Percentiles rank a stretch among this genome's conserved stretches.
Conservation (phyloP, 192 early-diverging fungal species). For the Linnemannia elongata region DNA sequence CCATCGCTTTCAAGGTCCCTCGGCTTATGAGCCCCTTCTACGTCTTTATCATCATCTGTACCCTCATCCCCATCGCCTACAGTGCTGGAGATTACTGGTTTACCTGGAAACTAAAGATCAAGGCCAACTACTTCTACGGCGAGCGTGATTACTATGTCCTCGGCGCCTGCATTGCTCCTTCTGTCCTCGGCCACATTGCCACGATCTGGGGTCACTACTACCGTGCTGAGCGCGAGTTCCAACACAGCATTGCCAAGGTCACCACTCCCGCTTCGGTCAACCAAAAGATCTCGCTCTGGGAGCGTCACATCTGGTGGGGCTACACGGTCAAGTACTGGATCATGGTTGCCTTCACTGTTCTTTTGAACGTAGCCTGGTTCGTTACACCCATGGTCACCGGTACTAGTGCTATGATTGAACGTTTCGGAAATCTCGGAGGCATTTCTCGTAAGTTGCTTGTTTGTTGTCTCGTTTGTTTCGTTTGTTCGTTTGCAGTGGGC, state of each 20-base stretch:
- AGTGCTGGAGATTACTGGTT: constrained; percentile 38
- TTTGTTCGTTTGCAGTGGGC: background rate
- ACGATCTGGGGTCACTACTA: constrained; percentile 57
- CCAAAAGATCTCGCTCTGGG: constrained; percentile 56
- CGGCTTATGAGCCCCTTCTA: constrained; percentile 31
- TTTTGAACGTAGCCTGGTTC: constrained; percentile 40
- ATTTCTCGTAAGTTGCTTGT: constrained; percentile 41
- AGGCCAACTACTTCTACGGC: constrained; percentile 27
- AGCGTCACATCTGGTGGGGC: constrained; percentile 51
- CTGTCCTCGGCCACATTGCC: constrained; percentile 39
- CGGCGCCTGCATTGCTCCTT: constrained; percentile 35
- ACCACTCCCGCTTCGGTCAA: constrained; percentile 40
- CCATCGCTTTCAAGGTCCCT: constrained; percentile 24
- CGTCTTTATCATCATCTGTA: constrained; percentile 36
- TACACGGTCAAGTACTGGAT: constrained; percentile 57
- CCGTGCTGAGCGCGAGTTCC: constrained; percentile 54
- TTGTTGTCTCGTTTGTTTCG: background rate
- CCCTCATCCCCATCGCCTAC: constrained; percentile 43
- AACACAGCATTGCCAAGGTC: constrained; percentile 55
- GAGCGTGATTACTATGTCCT: constrained; percentile 47
- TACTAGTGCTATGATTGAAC: constrained; percentile 7
- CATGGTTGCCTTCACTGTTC: constrained; percentile 27
- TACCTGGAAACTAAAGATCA: constrained; percentile 32
- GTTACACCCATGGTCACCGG: constrained; percentile 23
- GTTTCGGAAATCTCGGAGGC: constrained; percentile 31